Conservation (phyloP, 73 alveolate genomes). For the Loxodes magnus region DNA sequence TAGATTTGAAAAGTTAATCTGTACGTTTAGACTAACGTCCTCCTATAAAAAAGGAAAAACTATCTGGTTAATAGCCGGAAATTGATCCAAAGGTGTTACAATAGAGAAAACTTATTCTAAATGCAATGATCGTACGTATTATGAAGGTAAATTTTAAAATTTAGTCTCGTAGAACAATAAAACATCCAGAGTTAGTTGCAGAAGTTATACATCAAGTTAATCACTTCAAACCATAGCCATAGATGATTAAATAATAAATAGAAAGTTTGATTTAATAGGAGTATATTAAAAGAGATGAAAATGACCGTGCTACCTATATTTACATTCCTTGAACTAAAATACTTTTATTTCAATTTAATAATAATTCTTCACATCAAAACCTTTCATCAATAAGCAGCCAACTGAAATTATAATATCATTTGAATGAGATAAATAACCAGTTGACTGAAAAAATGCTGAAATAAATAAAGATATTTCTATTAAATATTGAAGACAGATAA, state of each 20-base stretch:
- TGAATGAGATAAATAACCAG: too few species aligned
- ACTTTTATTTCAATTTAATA: background rate
- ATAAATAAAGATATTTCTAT: too few species aligned
- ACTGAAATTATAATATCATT: too few species aligned
- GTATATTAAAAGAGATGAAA: conserved; percentile 58
- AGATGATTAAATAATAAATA: conserved; percentile 64
- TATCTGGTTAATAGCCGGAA: too few species aligned
- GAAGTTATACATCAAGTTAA: conserved; percentile 63
- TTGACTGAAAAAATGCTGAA: too few species aligned
- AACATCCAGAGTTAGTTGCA: conserved; percentile 19
- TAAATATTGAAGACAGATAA: too few species aligned
- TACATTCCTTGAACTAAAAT: conserved; percentile 41
- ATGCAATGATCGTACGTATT: conserved; percentile 59
- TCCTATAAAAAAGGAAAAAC: too few species aligned
- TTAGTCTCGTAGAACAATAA: conserved; percentile 46
- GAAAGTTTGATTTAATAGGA: conserved; percentile 67
- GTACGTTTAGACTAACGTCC: too few species aligned
- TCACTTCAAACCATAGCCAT: conserved; percentile 74
- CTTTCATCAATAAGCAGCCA: too few species aligned
- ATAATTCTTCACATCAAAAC: too few species aligned
- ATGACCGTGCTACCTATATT: conserved; percentile 48
- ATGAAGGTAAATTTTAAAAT: conserved; percentile 64
- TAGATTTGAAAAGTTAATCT: too few species aligned
- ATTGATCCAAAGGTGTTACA: too few species aligned
- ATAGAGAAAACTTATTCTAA: conserved; percentile 40